phyloP scores from a whole-genome alignment of 768 basidiomycete genomes.

The Lactarius sp. region DNA sequence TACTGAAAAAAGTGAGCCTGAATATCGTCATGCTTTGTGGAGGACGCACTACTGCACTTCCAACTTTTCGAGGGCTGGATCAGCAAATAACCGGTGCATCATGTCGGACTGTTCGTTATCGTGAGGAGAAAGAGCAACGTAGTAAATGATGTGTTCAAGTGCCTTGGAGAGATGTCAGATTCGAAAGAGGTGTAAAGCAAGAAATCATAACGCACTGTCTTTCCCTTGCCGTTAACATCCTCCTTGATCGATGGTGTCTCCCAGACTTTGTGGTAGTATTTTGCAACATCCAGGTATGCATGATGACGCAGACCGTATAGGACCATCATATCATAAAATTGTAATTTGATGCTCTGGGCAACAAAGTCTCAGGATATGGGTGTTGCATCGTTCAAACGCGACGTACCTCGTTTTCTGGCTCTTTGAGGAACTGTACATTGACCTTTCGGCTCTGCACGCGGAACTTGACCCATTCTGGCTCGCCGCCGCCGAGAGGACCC shows the following conservation, averaged over 20 bases:
- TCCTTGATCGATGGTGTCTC: constrained; percentile 92
- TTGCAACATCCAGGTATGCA: constrained; percentile 88
- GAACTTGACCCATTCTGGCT: constrained; percentile 90
- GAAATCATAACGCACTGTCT: constrained; percentile 44
- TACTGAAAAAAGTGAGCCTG: constrained; percentile 45
- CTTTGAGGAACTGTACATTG: constrained; percentile 88
- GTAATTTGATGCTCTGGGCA: constrained; percentile 85
- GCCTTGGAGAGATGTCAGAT: constrained; percentile 46
- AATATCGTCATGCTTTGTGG: constrained; percentile 5
- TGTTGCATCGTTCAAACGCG: not conserved
- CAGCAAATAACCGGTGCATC: constrained; percentile 78
- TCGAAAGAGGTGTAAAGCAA: not conserved
- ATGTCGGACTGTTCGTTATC: constrained; percentile 98
- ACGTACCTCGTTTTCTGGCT: constrained; percentile 79
- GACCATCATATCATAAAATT: constrained; percentile 95
- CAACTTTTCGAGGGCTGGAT: constrained; percentile 75
- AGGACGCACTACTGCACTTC: constrained; percentile 72
- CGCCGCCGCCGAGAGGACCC: constrained; percentile 62
- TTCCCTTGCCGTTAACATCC: constrained; percentile 66
- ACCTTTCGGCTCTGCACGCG: constrained; percentile 90
- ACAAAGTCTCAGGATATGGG: constrained; percentile 3
- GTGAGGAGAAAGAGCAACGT: constrained; percentile 88
- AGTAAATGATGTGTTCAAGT: constrained; percentile 92
- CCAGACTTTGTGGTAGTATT: constrained; percentile 96
- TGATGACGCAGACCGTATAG: constrained; percentile 83